Conservation (phyloP, 2,329 filamentous ascomycete genomes). For the Alternaria dauci region DNA sequence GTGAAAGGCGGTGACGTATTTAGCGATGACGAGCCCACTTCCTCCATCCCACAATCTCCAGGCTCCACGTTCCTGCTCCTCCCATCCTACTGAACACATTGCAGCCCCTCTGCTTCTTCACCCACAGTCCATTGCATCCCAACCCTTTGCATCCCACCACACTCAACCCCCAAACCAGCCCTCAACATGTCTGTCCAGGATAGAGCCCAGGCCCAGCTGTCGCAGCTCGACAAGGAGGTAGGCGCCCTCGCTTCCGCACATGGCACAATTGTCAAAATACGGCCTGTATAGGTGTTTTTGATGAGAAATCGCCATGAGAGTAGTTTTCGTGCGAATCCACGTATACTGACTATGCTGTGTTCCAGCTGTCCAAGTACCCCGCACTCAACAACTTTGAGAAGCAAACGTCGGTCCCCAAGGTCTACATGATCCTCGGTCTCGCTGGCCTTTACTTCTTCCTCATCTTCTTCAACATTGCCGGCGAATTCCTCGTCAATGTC, state of each 20-base stretch:
- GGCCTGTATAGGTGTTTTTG: neutral
- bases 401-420: constrained; percentile 83
- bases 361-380: constrained; percentile 84
- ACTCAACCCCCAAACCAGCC: constrained; percentile 16
- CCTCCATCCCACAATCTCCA: constrained; percentile 42
- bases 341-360: constrained; percentile 34
- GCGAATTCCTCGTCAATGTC: constrained; percentile 86
- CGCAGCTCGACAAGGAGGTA: constrained; percentile 85
- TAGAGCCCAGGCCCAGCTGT: constrained; percentile 77
- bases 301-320: neutral
- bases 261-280: constrained; percentile 19
- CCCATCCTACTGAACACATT: constrained; percentile 29
- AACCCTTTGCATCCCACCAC: constrained; percentile 6
- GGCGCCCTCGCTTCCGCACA: constrained; percentile 43
- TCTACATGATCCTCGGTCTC: constrained; percentile 80
- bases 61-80: constrained; percentile 23
- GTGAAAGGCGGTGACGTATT: constrained; percentile 48
- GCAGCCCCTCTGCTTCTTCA: constrained; percentile 8
- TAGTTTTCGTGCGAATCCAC: neutral
- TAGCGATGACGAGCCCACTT: constrained; percentile 45
- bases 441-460: constrained; percentile 86
- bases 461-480: constrained; percentile 90
- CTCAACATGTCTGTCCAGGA: constrained; percentile 77
- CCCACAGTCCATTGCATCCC: constrained; percentile 14
- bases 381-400: constrained; percentile 85